These are phyloP conservation scores for Cucurbitaria berberidis DNA, from an alignment of 2,329 filamentous ascomycete species.

Conservation along the genomic window DNA sequence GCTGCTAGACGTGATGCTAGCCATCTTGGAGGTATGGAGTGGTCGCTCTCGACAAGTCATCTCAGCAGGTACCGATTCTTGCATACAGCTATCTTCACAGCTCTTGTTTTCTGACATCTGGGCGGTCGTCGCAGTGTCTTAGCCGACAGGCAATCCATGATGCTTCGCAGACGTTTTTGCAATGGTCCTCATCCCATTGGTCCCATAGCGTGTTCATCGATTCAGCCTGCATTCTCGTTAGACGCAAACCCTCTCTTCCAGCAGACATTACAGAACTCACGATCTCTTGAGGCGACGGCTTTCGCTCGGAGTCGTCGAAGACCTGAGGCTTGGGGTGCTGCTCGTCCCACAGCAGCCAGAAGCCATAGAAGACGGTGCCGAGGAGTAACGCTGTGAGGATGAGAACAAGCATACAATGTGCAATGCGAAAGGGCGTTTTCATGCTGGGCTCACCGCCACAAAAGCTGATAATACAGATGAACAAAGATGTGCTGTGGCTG, in stretches of 20 bases:
- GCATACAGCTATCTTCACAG: neutral
- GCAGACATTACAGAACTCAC: neutral
- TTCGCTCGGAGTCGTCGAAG: neutral
- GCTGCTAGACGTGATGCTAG: too few relatives aligned
- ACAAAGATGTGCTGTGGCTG: neutral
- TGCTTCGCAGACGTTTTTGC: conserved; percentile 20
- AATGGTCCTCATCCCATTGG: conserved; percentile 22
- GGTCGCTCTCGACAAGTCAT: too few relatives aligned
- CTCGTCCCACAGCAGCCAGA: conserved; percentile 1
- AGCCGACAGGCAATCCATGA: conserved; percentile 22
- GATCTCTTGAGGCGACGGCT: conserved; percentile 15
- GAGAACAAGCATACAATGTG: conserved; percentile 7
- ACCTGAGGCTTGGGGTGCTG: neutral
- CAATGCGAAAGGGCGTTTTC: conserved; percentile 6
- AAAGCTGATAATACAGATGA: neutral
- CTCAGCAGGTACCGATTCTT: too few relatives aligned
- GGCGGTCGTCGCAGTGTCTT: conserved; percentile 14
- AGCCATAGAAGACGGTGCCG: conserved; percentile 12
- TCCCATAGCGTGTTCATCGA: conserved; percentile 26
- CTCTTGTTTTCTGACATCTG: conserved; percentile 18
- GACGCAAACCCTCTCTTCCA: neutral
- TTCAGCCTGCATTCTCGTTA: conserved; percentile 10
- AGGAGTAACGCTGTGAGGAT: conserved; percentile 3
- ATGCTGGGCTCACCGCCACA: neutral
- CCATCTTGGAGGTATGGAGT: too few relatives aligned